Evolutionary conservation across 163 green algal species (phyloP), one percentile per base, ranked within the genome.

Genomic region (Smithsoniella earleae): DNA sequence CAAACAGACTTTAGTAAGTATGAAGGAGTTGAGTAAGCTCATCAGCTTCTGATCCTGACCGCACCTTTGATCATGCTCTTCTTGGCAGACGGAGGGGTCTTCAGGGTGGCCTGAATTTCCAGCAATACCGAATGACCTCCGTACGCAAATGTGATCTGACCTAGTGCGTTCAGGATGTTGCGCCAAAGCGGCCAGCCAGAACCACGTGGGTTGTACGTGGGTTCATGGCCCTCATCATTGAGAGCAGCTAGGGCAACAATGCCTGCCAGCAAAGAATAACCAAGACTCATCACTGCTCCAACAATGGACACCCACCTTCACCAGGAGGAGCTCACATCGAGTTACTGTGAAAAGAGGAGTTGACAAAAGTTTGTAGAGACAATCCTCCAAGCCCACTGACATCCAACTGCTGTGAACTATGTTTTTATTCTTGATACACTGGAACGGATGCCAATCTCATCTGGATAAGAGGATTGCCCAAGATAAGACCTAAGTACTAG

Each of bases 301-400:
- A 69, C 58, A 13, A 69, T 43, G 10, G 58, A 69, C 5, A 69
- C 58, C 58, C 58, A 69, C 58, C 58, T 69, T n/a, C 58, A 69
- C n/a, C 52, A n/a, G n/a, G n/a, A n/a, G n/a, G n/a, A n/a, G n/a
- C n/a, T n/a, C n/a, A n/a, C n/a, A n/a, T n/a, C n/a, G n/a, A n/a
- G n/a, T n/a, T n/a, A n/a, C n/a, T n/a, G n/a, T n/a, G n/a, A n/a
- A n/a, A n/a, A n/a, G n/a, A n/a, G n/a, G n/a, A n/a, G n/a, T n/a
- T n/a, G n/a, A n/a, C n/a, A n/a, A n/a, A n/a, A n/a, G n/a, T n/a
- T n/a, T n/a, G n/a, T n/a, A n/a, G n/a, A n/a, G n/a, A n/a, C n/a
- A n/a, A n/a, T n/a, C n/a, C n/a, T n/a, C n/a, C n/a, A n/a, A n/a
- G n/a, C n/a, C n/a, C n/a, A n/a, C n/a, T n/a, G n/a, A n/a, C n/a